Conservation (phyloP, 2,329 filamentous ascomycete species). For the Fusarium succisae region DNA sequence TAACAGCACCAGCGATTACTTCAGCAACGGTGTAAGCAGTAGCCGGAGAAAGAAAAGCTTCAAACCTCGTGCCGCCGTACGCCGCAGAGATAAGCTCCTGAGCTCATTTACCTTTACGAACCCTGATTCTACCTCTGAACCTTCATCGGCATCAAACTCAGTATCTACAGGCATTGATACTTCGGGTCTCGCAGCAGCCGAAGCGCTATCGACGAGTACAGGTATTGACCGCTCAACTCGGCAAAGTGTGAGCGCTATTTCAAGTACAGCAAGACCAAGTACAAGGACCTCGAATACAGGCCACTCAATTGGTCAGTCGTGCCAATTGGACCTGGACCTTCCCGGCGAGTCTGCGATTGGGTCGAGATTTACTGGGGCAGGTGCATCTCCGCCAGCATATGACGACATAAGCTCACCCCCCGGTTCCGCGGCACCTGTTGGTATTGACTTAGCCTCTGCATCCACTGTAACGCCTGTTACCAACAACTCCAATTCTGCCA, state of each 20-base stretch:
- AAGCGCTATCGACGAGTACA: slow-evolving; percentile 10
- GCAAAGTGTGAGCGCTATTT: slow-evolving; percentile 22
- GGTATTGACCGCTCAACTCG: slow-evolving; percentile 28
- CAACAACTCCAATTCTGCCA: slow-evolving; percentile 15
- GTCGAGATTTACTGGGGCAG: slow-evolving; percentile 32
- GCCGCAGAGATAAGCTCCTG: slow-evolving; percentile 31
- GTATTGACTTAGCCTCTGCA: slow-evolving; percentile 35
- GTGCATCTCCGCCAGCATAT: slow-evolving; percentile 43
- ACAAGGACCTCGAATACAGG: slow-evolving; percentile 2
- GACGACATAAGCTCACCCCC: slow-evolving; percentile 41
- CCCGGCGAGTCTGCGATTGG: slow-evolving; percentile 34
- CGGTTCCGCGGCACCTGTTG: slow-evolving; percentile 34
- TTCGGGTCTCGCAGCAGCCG: slow-evolving; percentile 23
- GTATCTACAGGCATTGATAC: slow-evolving; percentile 1
- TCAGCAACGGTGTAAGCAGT: slow-evolving; percentile 15
- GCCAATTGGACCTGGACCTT: slow-evolving; percentile 21
- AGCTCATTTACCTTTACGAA: slow-evolving; percentile 12
- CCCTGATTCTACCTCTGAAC: slow-evolving; percentile 20
- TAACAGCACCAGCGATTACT: background rate
- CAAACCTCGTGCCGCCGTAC: slow-evolving; percentile 12
- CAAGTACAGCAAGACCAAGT: slow-evolving; percentile 4
- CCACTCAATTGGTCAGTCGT: slow-evolving; percentile 23
- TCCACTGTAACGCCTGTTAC: slow-evolving; percentile 32
- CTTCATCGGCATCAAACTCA: background rate
- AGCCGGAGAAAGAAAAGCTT: slow-evolving; percentile 39